These are phyloP conservation scores for Pseudogymnoascus sp. DNA, from an alignment of 2,329 filamentous ascomycete species.

Conservation along the genomic window DNA sequence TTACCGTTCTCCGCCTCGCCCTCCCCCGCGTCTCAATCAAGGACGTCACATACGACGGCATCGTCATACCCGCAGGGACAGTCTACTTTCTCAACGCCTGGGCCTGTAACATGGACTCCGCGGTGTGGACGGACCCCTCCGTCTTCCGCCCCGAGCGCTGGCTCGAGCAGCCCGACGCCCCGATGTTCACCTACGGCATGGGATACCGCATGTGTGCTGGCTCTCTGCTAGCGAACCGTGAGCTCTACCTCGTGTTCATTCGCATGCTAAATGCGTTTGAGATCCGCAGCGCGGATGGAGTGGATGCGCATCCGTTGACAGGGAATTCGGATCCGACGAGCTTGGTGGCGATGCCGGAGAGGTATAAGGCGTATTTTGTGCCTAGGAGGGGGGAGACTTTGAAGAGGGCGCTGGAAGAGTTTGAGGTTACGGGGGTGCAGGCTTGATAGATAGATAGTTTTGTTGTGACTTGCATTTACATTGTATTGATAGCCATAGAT, in stretches of 20 bases:
- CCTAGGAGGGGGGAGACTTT: conserved; percentile 43
- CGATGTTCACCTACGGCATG: conserved; percentile 57
- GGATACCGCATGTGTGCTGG: conserved; percentile 63
- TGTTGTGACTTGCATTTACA: neutral
- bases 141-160: conserved; percentile 54
- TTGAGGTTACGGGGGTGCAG: conserved; percentile 15
- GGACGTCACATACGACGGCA: conserved; percentile 49
- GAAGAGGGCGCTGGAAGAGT: conserved; percentile 32
- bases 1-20: conserved; percentile 53
- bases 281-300: conserved; percentile 44
- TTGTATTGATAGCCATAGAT: neutral
- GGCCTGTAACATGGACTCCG: conserved; percentile 58
- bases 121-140: conserved; percentile 50
- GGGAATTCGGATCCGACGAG: conserved; percentile 55
- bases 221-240: conserved; percentile 53
- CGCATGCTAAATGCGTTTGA: conserved; percentile 54
- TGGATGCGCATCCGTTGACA: conserved; percentile 50
- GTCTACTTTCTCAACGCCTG: conserved; percentile 59
- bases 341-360: conserved; percentile 50
- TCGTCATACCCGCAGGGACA: conserved; percentile 52
- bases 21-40: conserved; percentile 54
- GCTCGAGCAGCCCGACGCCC: conserved; percentile 51
- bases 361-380: conserved; percentile 50
- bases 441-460: neutral
- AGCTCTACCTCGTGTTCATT: conserved; percentile 57